Base-by-base conservation (phyloP, 805 yeast species). In the Sporopachydermia lactativora region DNA sequence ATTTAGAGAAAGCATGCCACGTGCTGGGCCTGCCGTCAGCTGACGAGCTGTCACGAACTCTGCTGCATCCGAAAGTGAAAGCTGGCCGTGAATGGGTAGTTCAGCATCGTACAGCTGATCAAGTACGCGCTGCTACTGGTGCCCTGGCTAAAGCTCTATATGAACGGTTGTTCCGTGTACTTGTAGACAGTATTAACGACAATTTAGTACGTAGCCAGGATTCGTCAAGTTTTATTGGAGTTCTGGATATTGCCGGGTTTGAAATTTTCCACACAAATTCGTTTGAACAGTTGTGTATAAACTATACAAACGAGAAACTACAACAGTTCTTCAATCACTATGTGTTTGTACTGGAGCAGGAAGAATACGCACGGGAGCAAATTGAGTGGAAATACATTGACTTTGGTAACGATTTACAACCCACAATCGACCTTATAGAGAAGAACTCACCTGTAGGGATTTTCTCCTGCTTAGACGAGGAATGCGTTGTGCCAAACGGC, bases 281-380 rank as follows among this genome's bases (percentile, higher is more conserved):
- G 2, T 92, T 92, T 57, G 98, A 92, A 59, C 98, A 92, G 61
- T 70, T 92, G 46, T 92, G 98, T 66, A 92, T 92, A 63, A 92
- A 92, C 58, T 58, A 58, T 40, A 96, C 94, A 45, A 89, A 89
- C 60, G 98, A 92, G 60, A 89, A 88, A 61, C 69, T 92, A 46
- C 98, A 92, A 64, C 98, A 92, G 60, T 92, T 89, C 57, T 92
- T 92, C 59, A 92, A 92, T 60, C 96, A 92, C 56, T 75, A 89
- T 58, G 92, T 96, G 47, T 74, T 92, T 60, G 94, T 92, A 52
- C 82, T 95, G 1, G 98, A 92, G 61, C 98, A 92, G 63, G 97
- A 92, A 50, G 97, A 92, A 55, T 92, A 92, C 53, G 85, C 84
- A 38, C 78, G 81, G 49, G 98, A 92, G 59, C 79, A 85, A 57